Evolutionary conservation across 148 eudicot species (phyloP), one percentile per base, ranked within the genome.

Genomic region (Rhododendron kiyosumense): DNA sequence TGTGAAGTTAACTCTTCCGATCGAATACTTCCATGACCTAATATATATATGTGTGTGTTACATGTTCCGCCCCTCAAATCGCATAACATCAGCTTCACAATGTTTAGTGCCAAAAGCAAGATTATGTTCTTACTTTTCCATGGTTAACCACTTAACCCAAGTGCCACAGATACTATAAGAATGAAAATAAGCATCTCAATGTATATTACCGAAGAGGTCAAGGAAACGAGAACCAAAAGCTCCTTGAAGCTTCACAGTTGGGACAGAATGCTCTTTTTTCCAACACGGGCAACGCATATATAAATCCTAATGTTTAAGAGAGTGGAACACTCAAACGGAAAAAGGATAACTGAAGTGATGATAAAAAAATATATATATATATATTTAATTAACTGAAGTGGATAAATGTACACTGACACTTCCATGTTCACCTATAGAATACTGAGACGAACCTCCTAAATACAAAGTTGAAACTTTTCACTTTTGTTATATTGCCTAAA

Each of bases 191-290:
- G 17, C 46, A 14, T 14, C 10, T 24, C 2, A 22, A 26, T 28
- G 76, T 69, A 46, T 24, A 63, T 46, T 61, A 43, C 83, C 7
- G 11, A 46, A 69, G 75, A 20, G 34, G 48, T 65, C 12, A 67
- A 34, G 84, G 79, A 7, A 43, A 67, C 28, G 17, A 43, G 52
- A 43, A 41, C 30, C 14, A 26, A 57, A 57, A 57, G 75, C 81
- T 75, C 61, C 81, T 51, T 54, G 51, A 84, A 84, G 45, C 65
- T 84, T 84, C 79, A 49, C 67, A 43, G 30, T 43, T 20, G 65
- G 48, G 41, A 69, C 41, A 54, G 11, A 45, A 85, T 30, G 26
- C 63, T 63, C 34, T 63, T 59, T 54, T 51, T 57, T 46, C 69
- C 81, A 10, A 46, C 14, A 63, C 36, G 36, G 18, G 2, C 13